phyloP scores from a whole-genome alignment of 371 early-diverging fungal species.

The Fennellomyces sp. region DNA sequence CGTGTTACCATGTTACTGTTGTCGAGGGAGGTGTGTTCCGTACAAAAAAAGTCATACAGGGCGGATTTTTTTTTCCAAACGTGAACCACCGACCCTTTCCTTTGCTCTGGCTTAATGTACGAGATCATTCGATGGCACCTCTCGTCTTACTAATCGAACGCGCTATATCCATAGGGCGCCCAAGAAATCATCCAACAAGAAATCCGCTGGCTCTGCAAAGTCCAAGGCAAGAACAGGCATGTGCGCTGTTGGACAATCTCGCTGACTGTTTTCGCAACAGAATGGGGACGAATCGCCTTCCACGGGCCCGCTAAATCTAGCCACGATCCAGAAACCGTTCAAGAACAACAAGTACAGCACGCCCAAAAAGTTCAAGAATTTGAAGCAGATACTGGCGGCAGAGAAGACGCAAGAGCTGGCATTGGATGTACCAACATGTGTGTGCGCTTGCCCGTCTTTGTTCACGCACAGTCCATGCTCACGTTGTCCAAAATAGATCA shows the following conservation, averaged over 20 bases:
- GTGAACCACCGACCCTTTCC: too few species aligned
- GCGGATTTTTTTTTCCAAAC: too few species aligned
- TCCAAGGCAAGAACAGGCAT: slow-evolving; percentile 5
- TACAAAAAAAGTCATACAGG: too few species aligned
- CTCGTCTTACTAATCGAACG: too few species aligned
- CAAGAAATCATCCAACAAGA: slow-evolving; percentile 13
- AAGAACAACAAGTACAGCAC: slow-evolving; percentile 68
- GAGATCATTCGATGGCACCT: too few species aligned
- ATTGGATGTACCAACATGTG: slow-evolving; percentile 74
- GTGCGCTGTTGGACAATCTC: not conserved
- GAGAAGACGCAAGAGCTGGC: slow-evolving; percentile 71
- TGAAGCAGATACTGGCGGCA: slow-evolving; percentile 77
- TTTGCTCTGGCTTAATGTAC: not conserved
- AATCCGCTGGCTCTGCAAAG: not conserved
- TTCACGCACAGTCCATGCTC: too few species aligned
- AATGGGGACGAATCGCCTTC: not conserved
- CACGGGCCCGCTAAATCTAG: slow-evolving; percentile 35
- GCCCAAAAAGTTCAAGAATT: slow-evolving; percentile 71
- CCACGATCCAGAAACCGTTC: slow-evolving; percentile 59
- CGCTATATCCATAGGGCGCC: slow-evolving; percentile 14
- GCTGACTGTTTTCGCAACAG: not conserved
- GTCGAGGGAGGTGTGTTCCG: too few species aligned
- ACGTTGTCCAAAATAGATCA: slow-evolving; percentile 59
- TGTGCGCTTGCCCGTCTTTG: too few species aligned
- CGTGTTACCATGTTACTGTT: too few species aligned